A percentile compares a stretch with the other conserved stretches of the same genome.
These are phyloP conservation scores for Arabis alpina DNA, from an alignment of 345 rosid species.

Conservation along the genomic window DNA sequence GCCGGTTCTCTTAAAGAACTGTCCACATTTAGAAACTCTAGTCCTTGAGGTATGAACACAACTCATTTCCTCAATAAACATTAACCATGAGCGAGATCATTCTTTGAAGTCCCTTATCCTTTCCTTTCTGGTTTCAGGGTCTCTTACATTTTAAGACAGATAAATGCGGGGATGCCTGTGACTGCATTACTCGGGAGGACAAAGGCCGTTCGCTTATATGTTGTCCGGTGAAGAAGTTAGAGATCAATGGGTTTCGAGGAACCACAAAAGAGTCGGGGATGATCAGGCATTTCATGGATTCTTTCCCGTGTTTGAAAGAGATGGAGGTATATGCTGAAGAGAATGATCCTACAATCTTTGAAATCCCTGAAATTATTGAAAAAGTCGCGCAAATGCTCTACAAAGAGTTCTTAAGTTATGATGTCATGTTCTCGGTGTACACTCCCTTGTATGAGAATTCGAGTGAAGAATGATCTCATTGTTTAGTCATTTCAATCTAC, in stretches of 20 bases:
- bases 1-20: neutral
- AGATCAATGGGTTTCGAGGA: constrained; percentile 4
- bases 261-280: neutral
- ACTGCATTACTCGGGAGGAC: neutral
- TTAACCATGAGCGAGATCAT: neutral
- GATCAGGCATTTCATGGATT: too few relatives aligned
- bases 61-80: neutral
- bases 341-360: too few relatives aligned
- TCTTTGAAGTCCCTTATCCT: neutral
- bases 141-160: neutral
- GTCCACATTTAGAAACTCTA: constrained; percentile 7
- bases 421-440: too few relatives aligned
- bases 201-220: neutral
- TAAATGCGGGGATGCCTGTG: constrained; percentile 24
- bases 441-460: too few relatives aligned
- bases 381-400: too few relatives aligned
- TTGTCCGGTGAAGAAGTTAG: neutral
- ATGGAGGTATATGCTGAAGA: too few relatives aligned
- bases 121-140: neutral
- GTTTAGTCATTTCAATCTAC: too few relatives aligned
- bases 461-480: too few relatives aligned
- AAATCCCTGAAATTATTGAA: too few relatives aligned
- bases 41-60: neutral
- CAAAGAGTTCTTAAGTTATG: too few relatives aligned
- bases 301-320: too few relatives aligned